Percentiles rank a stretch among this genome's conserved stretches.
Conservation (phyloP, 371 early-diverging fungal species). For the Coemansia sp. region DNA sequence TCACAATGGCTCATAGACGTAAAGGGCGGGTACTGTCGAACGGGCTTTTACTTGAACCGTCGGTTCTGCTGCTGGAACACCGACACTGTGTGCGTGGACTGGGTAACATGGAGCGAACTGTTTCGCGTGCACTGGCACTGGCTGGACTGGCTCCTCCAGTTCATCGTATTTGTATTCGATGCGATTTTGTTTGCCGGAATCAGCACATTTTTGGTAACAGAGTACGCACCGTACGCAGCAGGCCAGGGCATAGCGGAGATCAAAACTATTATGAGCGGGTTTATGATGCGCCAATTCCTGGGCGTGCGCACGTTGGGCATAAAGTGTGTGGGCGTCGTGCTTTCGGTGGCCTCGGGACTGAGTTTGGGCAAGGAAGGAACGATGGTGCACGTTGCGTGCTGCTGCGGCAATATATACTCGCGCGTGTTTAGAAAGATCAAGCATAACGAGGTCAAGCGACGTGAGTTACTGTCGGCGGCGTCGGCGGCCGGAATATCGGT, state of each 20-base stretch:
- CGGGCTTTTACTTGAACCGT: slow-evolving; percentile 79
- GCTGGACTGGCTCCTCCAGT: slow-evolving; percentile 44
- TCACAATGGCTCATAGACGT: slow-evolving; percentile 80
- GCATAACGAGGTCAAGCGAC: slow-evolving; percentile 66
- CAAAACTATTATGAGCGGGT: slow-evolving; percentile 84
- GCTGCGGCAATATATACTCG: slow-evolving; percentile 83
- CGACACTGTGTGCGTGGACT: slow-evolving; percentile 50
- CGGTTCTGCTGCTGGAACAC: slow-evolving; percentile 88
- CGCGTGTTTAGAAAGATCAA: slow-evolving; percentile 76
- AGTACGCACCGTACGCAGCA: slow-evolving; percentile 76
- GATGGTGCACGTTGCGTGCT: slow-evolving; percentile 90
- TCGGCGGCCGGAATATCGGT: slow-evolving; percentile 94
- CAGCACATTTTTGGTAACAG: slow-evolving; percentile 57
- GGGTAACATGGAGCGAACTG: slow-evolving; percentile 58
- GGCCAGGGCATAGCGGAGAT: slow-evolving; percentile 85
- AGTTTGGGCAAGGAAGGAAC: slow-evolving; percentile 95
- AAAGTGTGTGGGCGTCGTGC: slow-evolving; percentile 66
- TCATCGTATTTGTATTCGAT: slow-evolving; percentile 26
- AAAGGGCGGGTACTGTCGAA: slow-evolving; percentile 81
- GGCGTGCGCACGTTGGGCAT: slow-evolving; percentile 69
- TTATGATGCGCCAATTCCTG: slow-evolving; percentile 75
- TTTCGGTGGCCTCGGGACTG: slow-evolving; percentile 85
- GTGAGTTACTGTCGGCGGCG: slow-evolving; percentile 91
- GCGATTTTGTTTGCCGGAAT: slow-evolving; percentile 48
- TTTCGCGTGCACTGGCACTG: slow-evolving; percentile 36